Percentiles rank a stretch among this genome's conserved stretches.
Evolutionary conservation across 192 early-diverging fungal genomes (phyloP).

Genomic region (Dissophora ornata): DNA sequence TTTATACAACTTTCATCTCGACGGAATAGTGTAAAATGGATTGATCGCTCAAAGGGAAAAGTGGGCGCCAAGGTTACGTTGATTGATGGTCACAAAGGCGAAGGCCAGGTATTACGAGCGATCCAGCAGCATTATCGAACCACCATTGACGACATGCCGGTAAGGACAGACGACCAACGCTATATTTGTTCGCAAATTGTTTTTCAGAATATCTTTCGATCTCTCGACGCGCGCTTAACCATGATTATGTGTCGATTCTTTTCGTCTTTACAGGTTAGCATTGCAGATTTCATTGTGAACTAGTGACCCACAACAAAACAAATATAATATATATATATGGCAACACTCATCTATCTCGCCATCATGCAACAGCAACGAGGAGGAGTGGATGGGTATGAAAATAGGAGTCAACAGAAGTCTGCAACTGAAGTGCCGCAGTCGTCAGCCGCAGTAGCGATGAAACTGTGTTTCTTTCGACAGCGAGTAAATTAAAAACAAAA

Average conservation of each 20-base stretch:
- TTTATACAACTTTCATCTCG: neutral
- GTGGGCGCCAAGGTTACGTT: slow-evolving; percentile 46
- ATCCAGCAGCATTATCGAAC: slow-evolving; percentile 50
- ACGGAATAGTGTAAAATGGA: slow-evolving; percentile 41
- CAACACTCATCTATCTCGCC: too few relatives aligned
- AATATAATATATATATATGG: neutral
- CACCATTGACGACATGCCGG: slow-evolving; percentile 50
- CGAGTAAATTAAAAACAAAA: too few relatives aligned
- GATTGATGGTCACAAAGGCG: slow-evolving; percentile 41
- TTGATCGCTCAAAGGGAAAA: slow-evolving; percentile 42
- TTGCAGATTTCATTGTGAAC: slow-evolving; percentile 47
- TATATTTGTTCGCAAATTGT: neutral
- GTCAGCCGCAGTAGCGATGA: too few relatives aligned
- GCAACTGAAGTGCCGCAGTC: too few relatives aligned
- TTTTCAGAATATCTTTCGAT: neutral
- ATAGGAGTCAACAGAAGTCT: too few relatives aligned
- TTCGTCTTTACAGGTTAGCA: slow-evolving; percentile 24
- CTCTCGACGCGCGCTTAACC: neutral
- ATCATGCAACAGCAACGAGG: neutral
- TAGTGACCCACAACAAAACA: neutral
- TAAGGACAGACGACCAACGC: slow-evolving; percentile 1
- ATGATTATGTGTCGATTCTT: neutral
- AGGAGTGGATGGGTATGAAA: too few relatives aligned
- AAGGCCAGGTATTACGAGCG: slow-evolving; percentile 30
- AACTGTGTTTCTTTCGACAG: too few relatives aligned